These are phyloP conservation scores for Coprinopsis strossmayeri DNA, from an alignment of 768 basidiomycete species.

Conservation along the genomic window DNA sequence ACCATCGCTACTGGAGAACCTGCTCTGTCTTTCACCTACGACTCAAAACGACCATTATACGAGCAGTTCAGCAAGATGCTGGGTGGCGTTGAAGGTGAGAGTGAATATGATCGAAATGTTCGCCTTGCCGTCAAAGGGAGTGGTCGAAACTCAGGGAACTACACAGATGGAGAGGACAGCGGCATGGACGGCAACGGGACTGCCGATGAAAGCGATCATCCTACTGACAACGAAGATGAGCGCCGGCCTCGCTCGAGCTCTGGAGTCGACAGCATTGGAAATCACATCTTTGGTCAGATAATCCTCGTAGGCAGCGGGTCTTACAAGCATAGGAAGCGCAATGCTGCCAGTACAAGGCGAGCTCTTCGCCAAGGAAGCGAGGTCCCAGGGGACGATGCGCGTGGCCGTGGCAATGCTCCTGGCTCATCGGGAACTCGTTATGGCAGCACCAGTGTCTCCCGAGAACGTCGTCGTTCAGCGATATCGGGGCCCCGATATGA, in stretches of 20 bases:
- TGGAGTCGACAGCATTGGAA: slow-evolving; percentile 27
- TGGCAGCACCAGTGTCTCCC: slow-evolving; percentile 8
- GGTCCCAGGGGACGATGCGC: slow-evolving; percentile 24
- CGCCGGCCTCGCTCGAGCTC: slow-evolving; percentile 15
- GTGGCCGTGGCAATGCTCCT: slow-evolving; percentile 19
- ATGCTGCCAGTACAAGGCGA: slow-evolving; percentile 12
- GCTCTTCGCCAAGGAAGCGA: slow-evolving; percentile 20
- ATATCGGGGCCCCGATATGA: slow-evolving; percentile 10
- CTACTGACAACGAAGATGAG: slow-evolving; percentile 14
- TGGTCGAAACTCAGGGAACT: slow-evolving; percentile 12
- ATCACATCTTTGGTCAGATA: slow-evolving; percentile 57
- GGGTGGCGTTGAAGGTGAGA: slow-evolving; percentile 34
- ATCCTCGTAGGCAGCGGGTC: slow-evolving; percentile 78
- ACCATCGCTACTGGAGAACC: slow-evolving; percentile 72
- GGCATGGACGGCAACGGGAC: slow-evolving; percentile 11
- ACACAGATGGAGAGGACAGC: slow-evolving; percentile 19
- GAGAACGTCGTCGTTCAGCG: slow-evolving; percentile 13
- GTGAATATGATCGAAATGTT: slow-evolving; percentile 31
- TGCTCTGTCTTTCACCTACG: slow-evolving; percentile 83
- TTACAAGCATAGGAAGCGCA: slow-evolving; percentile 88
- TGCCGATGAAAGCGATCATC: slow-evolving; percentile 6
- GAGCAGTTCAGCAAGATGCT: slow-evolving; percentile 71
- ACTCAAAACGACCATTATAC: slow-evolving; percentile 77
- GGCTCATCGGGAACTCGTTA: slow-evolving; percentile 9
- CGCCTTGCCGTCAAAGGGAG: slow-evolving; percentile 26